Conservation (phyloP, 139 green algal genomes). For the Haematococcus sp. region DNA sequence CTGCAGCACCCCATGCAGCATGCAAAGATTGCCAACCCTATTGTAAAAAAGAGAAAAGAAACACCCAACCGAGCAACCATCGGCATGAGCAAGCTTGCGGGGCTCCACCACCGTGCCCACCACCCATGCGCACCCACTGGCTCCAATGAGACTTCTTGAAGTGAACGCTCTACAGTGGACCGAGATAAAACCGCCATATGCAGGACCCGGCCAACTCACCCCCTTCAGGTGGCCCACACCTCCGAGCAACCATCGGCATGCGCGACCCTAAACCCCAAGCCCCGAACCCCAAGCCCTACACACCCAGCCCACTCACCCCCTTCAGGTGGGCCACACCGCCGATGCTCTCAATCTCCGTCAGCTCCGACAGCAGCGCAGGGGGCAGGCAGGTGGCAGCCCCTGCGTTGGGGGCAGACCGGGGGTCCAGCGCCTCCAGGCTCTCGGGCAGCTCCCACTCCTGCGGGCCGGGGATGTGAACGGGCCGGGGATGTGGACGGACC, state of each 20-base stretch:
- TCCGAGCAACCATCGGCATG: neutral
- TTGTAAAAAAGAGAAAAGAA: too few relatives aligned
- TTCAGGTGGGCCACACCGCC: slow-evolving; percentile 72
- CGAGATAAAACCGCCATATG: too few relatives aligned
- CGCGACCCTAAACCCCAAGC: neutral
- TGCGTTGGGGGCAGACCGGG: neutral
- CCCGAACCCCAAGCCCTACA: neutral
- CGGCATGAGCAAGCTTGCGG: neutral
- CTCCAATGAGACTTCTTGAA: too few relatives aligned
- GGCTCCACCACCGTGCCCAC: too few relatives aligned
- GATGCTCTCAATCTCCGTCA: slow-evolving; percentile 73
- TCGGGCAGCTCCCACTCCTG: slow-evolving; percentile 56
- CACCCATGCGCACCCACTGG: too few relatives aligned
- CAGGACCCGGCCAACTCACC: slow-evolving; percentile 23
- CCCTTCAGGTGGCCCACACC: slow-evolving; percentile 70
- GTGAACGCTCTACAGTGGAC: too few relatives aligned
- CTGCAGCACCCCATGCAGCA: neutral
- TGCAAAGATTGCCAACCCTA: too few relatives aligned
- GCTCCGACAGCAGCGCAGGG: slow-evolving; percentile 67
- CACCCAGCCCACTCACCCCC: slow-evolving; percentile 30
- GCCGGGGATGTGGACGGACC: too few relatives aligned
- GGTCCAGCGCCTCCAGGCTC: slow-evolving; percentile 56
- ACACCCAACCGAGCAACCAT: neutral
- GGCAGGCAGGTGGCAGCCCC: slow-evolving; percentile 51
- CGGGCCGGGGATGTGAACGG: too few relatives aligned